phyloP scores from a whole-genome alignment of 202 grass and related monocot species.

The Carex arenaria region DNA sequence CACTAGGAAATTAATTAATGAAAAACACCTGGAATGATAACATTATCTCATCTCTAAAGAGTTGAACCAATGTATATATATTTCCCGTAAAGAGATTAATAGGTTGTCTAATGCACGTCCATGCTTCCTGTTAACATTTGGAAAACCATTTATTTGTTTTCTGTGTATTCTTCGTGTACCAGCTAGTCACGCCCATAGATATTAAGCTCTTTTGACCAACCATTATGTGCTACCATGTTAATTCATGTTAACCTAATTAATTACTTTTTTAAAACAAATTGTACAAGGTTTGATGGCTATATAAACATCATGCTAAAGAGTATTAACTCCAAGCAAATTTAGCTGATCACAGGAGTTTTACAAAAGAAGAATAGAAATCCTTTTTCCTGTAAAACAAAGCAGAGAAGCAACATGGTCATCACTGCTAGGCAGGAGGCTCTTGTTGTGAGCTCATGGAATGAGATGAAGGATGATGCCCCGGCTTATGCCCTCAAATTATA shows the following conservation, averaged over 20 bases:
- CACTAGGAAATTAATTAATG: not conserved
- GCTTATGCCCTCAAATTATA: constrained; percentile 28
- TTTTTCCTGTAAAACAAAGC: not conserved
- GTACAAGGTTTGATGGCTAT: not conserved
- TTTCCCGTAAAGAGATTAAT: not conserved
- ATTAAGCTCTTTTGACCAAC: not conserved
- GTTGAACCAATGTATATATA: not conserved
- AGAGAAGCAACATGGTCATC: not conserved
- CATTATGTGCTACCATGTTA: constrained; percentile 7
- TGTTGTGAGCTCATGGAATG: constrained; percentile 32
- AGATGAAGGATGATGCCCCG: constrained; percentile 27
- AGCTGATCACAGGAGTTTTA: not conserved
- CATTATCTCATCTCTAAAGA: not conserved
- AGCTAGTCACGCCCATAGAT: not conserved
- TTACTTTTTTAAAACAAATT: not conserved
- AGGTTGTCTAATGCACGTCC: not conserved
- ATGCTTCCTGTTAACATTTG: not conserved
- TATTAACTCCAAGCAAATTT: not conserved
- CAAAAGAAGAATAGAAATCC: not conserved
- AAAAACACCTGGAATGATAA: not conserved
- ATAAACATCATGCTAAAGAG: not conserved
- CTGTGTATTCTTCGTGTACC: not conserved
- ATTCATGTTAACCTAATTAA: not conserved
- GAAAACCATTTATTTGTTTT: constrained; percentile 5
- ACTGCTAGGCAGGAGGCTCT: constrained; percentile 27